These are phyloP conservation scores for Linnemannia elongata DNA, from an alignment of 192 early-diverging fungal species.

Conservation along the genomic window DNA sequence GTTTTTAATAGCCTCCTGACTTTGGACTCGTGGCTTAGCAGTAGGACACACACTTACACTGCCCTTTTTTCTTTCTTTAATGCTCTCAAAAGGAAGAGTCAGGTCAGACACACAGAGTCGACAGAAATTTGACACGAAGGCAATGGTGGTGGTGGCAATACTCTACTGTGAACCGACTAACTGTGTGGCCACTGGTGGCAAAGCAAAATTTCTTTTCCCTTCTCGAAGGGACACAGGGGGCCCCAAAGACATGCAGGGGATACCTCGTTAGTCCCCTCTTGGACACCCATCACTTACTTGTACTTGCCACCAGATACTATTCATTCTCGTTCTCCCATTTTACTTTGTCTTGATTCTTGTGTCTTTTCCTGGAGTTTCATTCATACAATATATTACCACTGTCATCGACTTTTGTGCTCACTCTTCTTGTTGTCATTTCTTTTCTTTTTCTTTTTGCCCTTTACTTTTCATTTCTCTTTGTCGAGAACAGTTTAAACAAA, in stretches of 20 bases:
- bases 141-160: neutral
- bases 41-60: no score
- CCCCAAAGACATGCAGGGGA: neutral
- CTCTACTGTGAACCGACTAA: neutral
- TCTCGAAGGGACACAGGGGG: neutral
- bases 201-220: neutral
- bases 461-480: neutral
- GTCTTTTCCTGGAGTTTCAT: neutral
- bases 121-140: no score
- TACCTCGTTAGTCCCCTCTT: neutral
- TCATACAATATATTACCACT: neutral
- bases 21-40: neutral
- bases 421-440: neutral
- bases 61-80: no score
- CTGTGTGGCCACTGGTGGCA: neutral
- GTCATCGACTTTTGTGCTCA: neutral
- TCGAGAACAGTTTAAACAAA: no score
- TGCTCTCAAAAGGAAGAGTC: no score
- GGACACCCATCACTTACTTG: no score
- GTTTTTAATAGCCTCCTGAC: neutral
- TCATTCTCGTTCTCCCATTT: neutral
- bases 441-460: no score
- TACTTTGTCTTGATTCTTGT: neutral
- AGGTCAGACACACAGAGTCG: no score
- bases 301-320: neutral